phyloP scores from a whole-genome alignment of 2,329 filamentous ascomycete species.

The Stagonosporopsis chrysanthemi region DNA sequence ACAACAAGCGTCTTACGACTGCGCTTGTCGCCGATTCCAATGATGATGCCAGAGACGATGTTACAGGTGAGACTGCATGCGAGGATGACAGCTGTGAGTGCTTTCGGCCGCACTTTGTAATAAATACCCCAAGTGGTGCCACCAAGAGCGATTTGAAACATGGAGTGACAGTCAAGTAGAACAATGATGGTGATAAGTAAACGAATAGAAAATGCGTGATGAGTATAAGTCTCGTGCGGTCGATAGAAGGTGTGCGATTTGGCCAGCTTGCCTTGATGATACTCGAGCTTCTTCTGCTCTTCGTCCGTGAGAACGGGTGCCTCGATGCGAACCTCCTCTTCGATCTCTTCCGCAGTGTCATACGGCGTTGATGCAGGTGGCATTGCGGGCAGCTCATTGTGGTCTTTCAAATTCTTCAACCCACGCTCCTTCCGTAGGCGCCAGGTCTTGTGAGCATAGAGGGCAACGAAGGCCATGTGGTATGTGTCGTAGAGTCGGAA shows the following conservation, averaged over 20 bases:
- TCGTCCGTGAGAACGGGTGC: slow-evolving; percentile 67
- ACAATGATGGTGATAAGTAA: slow-evolving; percentile 78
- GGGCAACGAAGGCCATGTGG: slow-evolving; percentile 81
- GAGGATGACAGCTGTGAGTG: slow-evolving; percentile 82
- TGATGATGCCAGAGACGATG: slow-evolving; percentile 77
- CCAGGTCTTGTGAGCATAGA: slow-evolving; percentile 73
- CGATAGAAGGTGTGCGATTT: slow-evolving; percentile 90
- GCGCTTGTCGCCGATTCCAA: slow-evolving; percentile 75
- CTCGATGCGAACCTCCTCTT: slow-evolving; percentile 42
- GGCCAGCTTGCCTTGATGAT: slow-evolving; percentile 81
- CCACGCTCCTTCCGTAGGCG: slow-evolving; percentile 66
- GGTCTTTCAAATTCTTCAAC: slow-evolving; percentile 69
- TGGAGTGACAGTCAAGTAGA: slow-evolving; percentile 78
- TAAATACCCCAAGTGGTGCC: slow-evolving; percentile 80
- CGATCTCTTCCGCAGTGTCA: slow-evolving; percentile 48
- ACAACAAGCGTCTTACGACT: slow-evolving; percentile 87
- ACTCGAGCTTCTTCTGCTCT: slow-evolving; percentile 73
- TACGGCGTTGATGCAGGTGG: slow-evolving; percentile 49
- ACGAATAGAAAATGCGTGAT: slow-evolving; percentile 77
- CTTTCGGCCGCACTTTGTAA: slow-evolving; percentile 72
- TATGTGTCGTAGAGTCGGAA: slow-evolving; percentile 85
- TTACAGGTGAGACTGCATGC: slow-evolving; percentile 80
- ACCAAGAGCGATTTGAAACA: slow-evolving; percentile 81
- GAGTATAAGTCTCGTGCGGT: slow-evolving; percentile 84
- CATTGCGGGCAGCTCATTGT: slow-evolving; percentile 69